These are phyloP conservation scores for Dictyostelium citrinum DNA, from an alignment of 78 protist species.

Conservation along the genomic window DNA sequence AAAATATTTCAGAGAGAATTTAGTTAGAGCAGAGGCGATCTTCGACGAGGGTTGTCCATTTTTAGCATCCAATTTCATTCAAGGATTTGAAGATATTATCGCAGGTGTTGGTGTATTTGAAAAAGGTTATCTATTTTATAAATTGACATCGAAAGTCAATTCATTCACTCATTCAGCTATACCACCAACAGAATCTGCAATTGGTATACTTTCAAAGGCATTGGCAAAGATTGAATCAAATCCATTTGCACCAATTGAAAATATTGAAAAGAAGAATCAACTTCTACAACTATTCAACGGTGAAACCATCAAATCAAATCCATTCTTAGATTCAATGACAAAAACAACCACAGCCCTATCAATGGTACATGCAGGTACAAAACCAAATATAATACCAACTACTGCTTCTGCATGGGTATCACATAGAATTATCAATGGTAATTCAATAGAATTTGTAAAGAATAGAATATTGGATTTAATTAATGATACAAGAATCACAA, in stretches of 20 bases:
- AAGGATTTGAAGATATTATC: not conserved
- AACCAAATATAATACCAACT: constrained; percentile 5
- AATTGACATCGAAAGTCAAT: not conserved
- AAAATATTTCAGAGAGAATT: not conserved
- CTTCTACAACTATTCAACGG: not conserved
- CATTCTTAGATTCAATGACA: not conserved
- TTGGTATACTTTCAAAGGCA: constrained; percentile 34
- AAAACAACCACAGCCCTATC: constrained; percentile 41
- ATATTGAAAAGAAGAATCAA: not conserved
- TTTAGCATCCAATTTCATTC: constrained; percentile 6
- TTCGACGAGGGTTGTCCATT: constrained; percentile 50
- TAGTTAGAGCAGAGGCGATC: not conserved
- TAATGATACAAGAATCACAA: constrained; percentile 18
- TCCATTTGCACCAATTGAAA: not conserved
- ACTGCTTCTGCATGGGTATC: constrained; percentile 43
- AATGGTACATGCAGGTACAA: constrained; percentile 20
- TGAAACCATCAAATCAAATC: not conserved
- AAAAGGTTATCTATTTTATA: constrained; percentile 34
- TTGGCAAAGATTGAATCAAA: constrained; percentile 3
- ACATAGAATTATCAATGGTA: constrained; percentile 39
- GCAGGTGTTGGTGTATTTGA: constrained; percentile 37
- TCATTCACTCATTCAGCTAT: constrained; percentile 8
- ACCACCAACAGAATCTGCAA: constrained; percentile 35
- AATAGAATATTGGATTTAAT: not conserved
- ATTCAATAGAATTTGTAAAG: not conserved